Evolutionary conservation across 1,139 yeast genomes (phyloP).

Genomic region (Sugiyamaella pinicola): DNA sequence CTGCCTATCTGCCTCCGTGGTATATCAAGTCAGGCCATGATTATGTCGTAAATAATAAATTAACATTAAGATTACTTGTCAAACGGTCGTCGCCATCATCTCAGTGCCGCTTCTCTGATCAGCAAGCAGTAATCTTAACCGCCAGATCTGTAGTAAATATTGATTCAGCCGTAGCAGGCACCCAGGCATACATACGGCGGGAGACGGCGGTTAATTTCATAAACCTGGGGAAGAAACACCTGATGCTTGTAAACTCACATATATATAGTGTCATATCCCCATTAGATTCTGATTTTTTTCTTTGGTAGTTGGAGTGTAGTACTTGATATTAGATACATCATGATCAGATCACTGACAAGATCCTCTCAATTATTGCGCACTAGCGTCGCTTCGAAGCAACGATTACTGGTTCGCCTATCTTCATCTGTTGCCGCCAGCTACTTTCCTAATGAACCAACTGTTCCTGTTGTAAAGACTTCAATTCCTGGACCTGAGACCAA

Average conservation of each 20-base stretch:
- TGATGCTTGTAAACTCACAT: too few species aligned
- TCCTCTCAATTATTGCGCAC: constrained; percentile 20
- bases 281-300: neutral
- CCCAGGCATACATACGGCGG: neutral
- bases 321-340: neutral
- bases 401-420: constrained; percentile 19
- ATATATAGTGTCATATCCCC: constrained; percentile 2
- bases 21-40: too few species aligned
- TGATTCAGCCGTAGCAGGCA: too few species aligned
- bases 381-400: constrained; percentile 12
- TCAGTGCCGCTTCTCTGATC: too few species aligned
- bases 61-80: too few species aligned
- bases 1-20: too few species aligned
- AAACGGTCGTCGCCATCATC: too few species aligned
- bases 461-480: constrained; percentile 55
- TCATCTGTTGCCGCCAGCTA: constrained; percentile 39
- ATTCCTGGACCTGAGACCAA: constrained; percentile 68
- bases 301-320: neutral
- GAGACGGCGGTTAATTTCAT: constrained; percentile 11
- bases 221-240: constrained; percentile 12
- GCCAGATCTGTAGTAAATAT: too few species aligned
- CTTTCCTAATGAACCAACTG: constrained; percentile 65
- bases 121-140: too few species aligned
- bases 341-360: constrained; percentile 22
- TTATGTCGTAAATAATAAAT: too few species aligned